Percentiles rank a stretch among this genome's conserved stretches.
These are phyloP conservation scores for Adansonia digitata DNA, from an alignment of 345 rosid species.

Conservation along the genomic window DNA sequence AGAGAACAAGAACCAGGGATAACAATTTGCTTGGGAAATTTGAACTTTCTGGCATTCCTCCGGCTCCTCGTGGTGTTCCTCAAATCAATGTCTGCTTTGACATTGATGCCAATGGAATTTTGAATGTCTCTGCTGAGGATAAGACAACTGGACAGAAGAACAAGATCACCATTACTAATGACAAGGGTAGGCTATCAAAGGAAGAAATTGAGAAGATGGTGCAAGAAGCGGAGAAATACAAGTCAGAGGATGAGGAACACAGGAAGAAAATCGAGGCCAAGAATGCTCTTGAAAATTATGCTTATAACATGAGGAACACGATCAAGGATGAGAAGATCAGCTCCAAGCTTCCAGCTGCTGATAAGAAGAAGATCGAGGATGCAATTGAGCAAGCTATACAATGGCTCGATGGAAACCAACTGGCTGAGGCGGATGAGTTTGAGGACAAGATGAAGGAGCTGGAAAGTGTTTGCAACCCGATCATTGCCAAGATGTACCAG, in stretches of 20 bases:
- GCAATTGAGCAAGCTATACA: slow-evolving; percentile 9
- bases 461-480: slow-evolving; percentile 11
- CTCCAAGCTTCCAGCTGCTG: neutral
- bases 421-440: slow-evolving; percentile 8
- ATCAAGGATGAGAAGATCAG: slow-evolving; percentile 11
- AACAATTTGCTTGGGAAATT: slow-evolving; percentile 60
- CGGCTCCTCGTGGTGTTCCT: slow-evolving; percentile 58
- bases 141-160: slow-evolving; percentile 49
- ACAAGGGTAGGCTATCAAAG: slow-evolving; percentile 50
- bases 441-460: slow-evolving; percentile 14
- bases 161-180: slow-evolving; percentile 48
- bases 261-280: slow-evolving; percentile 50
- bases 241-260: slow-evolving; percentile 46
- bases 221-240: slow-evolving; percentile 49
- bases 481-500: slow-evolving; percentile 15
- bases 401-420: slow-evolving; percentile 6
- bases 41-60: slow-evolving; percentile 57
- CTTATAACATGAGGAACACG: slow-evolving; percentile 11
- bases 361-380: slow-evolving; percentile 14
- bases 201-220: slow-evolving; percentile 56
- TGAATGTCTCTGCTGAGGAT: slow-evolving; percentile 50
- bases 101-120: slow-evolving; percentile 41
- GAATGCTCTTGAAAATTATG: slow-evolving; percentile 26
- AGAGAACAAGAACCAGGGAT: slow-evolving; percentile 48
- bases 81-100: slow-evolving; percentile 38